phyloP scores from a whole-genome alignment of 2,329 filamentous ascomycete species.

The Emericellopsis atlantica region DNA sequence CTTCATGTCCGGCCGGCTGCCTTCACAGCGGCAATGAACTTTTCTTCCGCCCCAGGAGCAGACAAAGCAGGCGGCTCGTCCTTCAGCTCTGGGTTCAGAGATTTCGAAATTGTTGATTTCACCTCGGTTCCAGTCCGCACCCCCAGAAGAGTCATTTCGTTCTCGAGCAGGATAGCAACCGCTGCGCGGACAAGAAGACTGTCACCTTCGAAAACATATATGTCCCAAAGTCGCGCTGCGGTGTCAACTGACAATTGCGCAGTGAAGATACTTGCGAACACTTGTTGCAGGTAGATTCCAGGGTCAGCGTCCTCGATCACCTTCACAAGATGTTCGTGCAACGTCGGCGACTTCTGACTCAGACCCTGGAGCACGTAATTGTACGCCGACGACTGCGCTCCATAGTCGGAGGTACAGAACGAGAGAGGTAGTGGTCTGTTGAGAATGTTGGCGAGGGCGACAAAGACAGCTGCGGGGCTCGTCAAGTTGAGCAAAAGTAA shows the following conservation, averaged over 20 bases:
- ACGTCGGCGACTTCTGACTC: slow-evolving; percentile 45
- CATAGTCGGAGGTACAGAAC: slow-evolving; percentile 58
- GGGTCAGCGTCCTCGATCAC: slow-evolving; percentile 30
- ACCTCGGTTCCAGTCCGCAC: slow-evolving; percentile 19
- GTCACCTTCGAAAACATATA: slow-evolving; percentile 75
- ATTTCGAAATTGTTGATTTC: no score
- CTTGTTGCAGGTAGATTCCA: slow-evolving; percentile 40
- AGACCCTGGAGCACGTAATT: slow-evolving; percentile 57
- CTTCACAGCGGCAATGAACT: slow-evolving; percentile 1
- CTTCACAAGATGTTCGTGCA: slow-evolving; percentile 52
- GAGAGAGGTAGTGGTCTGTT: slow-evolving; percentile 65
- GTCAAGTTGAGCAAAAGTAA: slow-evolving; percentile 61
- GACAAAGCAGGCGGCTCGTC: neutral
- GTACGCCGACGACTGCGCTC: slow-evolving; percentile 58
- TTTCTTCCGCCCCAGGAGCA: neutral
- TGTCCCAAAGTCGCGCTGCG: slow-evolving; percentile 64
- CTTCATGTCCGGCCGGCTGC: neutral
- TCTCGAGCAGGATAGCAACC: slow-evolving; percentile 49
- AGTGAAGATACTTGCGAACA: slow-evolving; percentile 56
- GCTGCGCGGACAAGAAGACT: slow-evolving; percentile 56
- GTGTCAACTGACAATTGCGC: slow-evolving; percentile 52
- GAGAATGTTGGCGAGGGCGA: slow-evolving; percentile 62
- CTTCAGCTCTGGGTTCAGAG: neutral
- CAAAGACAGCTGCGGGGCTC: slow-evolving; percentile 50
- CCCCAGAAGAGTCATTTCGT: slow-evolving; percentile 37